These are phyloP conservation scores for Sarocladium oryzae DNA, from an alignment of 2,329 filamentous ascomycete genomes.

Conservation along the genomic window DNA sequence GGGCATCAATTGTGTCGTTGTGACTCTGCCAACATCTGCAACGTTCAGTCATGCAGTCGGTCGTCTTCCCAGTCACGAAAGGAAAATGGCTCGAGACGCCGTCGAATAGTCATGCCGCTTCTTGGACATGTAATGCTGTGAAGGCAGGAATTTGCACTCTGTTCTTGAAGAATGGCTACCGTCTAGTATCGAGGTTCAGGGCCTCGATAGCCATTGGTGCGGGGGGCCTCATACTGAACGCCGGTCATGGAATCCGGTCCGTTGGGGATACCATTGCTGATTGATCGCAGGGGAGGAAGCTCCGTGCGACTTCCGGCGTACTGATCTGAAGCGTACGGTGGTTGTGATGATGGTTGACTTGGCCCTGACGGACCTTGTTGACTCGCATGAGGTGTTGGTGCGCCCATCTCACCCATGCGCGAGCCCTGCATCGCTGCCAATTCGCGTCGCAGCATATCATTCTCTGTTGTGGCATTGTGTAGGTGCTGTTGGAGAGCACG, in stretches of 20 bases:
- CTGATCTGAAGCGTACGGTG: conserved; percentile 23
- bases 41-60: not conserved
- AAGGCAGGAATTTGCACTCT: no score
- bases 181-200: conserved; percentile 30
- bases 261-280: conserved; percentile 36
- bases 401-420: conserved; percentile 19
- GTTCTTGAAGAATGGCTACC: not conserved
- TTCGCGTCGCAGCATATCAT: conserved; percentile 43
- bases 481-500: conserved; percentile 40
- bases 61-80: not conserved
- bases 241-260: conserved; percentile 58
- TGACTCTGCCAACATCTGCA: not conserved
- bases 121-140: not conserved
- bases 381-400: conserved; percentile 21
- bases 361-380: conserved; percentile 22
- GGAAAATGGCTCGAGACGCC: not conserved
- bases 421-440: conserved; percentile 36
- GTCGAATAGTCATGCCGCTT: no score
- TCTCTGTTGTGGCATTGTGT: conserved; percentile 34
- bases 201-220: conserved; percentile 38
- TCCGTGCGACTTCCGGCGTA: conserved; percentile 36
- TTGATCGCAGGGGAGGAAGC: conserved; percentile 50
- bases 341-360: conserved; percentile 15
- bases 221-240: conserved; percentile 53
- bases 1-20: not conserved